Conservation (phyloP, 2,329 filamentous ascomycete genomes). For the Alternaria arborescens region DNA sequence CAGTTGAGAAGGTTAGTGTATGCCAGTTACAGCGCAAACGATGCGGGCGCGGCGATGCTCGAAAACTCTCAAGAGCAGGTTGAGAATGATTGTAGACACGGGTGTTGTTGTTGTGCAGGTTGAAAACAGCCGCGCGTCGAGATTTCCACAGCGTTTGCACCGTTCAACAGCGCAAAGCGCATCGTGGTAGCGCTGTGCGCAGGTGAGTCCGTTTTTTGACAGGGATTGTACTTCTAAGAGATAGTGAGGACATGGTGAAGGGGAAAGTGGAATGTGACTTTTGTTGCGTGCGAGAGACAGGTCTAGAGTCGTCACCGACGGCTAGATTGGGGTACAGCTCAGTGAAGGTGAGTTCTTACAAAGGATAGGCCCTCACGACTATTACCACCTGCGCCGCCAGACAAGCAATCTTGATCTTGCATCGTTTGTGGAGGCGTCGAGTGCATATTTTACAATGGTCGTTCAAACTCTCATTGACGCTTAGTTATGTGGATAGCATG, state of each 20-base stretch:
- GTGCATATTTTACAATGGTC: neutral
- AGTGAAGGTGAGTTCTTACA: neutral
- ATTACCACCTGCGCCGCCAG: neutral
- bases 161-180: neutral
- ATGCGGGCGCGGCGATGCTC: neutral
- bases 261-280: neutral
- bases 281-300: neutral
- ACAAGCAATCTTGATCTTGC: neutral
- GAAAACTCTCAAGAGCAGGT: neutral
- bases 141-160: neutral
- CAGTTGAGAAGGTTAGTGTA: neutral
- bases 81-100: neutral
- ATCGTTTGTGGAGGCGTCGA: neutral
- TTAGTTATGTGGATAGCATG: neutral
- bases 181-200: neutral
- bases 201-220: neutral
- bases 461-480: conserved; percentile 4
- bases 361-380: neutral
- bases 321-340: neutral
- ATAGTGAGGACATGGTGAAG: conserved; percentile 4
- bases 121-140: neutral
- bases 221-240: neutral
- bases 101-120: neutral
- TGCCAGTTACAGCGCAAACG: neutral
- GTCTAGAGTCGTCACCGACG: neutral